Percentiles rank a stretch among this genome's conserved stretches.
Conservation (phyloP, 805 yeast genomes). For the Wickerhamomyces bovis region DNA sequence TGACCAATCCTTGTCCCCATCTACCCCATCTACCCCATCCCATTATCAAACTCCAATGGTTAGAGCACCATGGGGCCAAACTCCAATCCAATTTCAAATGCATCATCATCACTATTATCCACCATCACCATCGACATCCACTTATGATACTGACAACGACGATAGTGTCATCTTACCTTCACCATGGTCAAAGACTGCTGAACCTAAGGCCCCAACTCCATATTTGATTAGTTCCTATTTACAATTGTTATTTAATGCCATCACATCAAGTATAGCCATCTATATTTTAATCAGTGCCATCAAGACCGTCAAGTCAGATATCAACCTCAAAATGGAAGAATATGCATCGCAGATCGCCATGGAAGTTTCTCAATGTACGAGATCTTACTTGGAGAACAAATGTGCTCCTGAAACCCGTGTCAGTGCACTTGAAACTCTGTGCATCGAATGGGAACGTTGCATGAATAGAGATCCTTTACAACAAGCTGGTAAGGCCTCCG, state of each 20-base stretch:
- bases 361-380: constrained; percentile 49
- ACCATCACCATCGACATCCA: constrained; percentile 11
- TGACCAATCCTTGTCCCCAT: not conserved
- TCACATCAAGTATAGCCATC: constrained; percentile 39
- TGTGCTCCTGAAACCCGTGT: constrained; percentile 51
- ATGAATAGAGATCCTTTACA: constrained; percentile 47
- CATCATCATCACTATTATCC: constrained; percentile 45
- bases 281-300: constrained; percentile 39
- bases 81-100: constrained; percentile 26
- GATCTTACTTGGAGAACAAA: constrained; percentile 45
- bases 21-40: not conserved
- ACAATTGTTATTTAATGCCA: constrained; percentile 47
- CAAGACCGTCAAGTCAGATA: constrained; percentile 47
- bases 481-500: constrained; percentile 44
- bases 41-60: constrained; percentile 9
- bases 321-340: constrained; percentile 43
- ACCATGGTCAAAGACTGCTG: constrained; percentile 51
- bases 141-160: constrained; percentile 1
- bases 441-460: constrained; percentile 60
- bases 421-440: constrained; percentile 52
- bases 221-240: constrained; percentile 57
- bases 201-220: constrained; percentile 47
- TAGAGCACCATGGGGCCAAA: constrained; percentile 8
- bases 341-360: constrained; percentile 39
- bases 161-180: constrained; percentile 37